Conservation (phyloP, 352 stramenopile species). For the Bremia lactucae region DNA sequence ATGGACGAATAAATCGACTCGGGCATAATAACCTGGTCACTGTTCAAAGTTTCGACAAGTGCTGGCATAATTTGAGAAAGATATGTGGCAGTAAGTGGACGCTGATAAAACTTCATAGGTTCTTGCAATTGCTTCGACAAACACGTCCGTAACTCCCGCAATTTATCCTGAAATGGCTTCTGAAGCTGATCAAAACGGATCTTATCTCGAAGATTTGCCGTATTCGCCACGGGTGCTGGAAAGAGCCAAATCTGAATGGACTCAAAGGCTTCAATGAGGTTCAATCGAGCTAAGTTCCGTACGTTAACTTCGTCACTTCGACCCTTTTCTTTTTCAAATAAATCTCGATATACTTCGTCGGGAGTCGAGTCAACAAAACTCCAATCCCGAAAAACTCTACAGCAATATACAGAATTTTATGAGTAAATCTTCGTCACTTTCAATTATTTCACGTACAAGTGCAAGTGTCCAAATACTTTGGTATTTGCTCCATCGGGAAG, state of each 20-base stretch:
- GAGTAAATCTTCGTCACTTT: no score
- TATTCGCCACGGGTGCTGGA: slow-evolving; percentile 66
- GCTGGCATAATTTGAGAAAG: slow-evolving; percentile 70
- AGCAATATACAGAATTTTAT: not conserved
- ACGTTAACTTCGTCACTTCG: slow-evolving; percentile 71
- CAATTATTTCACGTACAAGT: slow-evolving; percentile 79
- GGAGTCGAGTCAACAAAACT: slow-evolving; percentile 80
- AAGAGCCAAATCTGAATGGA: slow-evolving; percentile 85
- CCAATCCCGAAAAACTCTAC: slow-evolving; percentile 82
- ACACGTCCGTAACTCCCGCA: slow-evolving; percentile 60
- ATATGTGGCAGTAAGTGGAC: slow-evolving; percentile 57
- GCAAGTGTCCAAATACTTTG: slow-evolving; percentile 82
- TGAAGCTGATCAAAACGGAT: slow-evolving; percentile 83
- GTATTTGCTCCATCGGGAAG: slow-evolving; percentile 58
- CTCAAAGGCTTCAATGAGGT: slow-evolving; percentile 71
- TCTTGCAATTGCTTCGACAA: slow-evolving; percentile 59
- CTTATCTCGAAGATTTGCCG: slow-evolving; percentile 62
- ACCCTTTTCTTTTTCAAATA: slow-evolving; percentile 79
- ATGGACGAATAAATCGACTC: slow-evolving; percentile 85
- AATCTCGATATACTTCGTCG: slow-evolving; percentile 63
- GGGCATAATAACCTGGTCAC: slow-evolving; percentile 81
- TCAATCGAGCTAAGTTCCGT: slow-evolving; percentile 64
- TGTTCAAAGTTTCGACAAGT: slow-evolving; percentile 74
- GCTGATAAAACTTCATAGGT: slow-evolving; percentile 68
- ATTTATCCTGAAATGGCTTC: slow-evolving; percentile 58